Base-by-base conservation (phyloP, 176 grass and related monocot species). In the Coix lacrymajobi region DNA sequence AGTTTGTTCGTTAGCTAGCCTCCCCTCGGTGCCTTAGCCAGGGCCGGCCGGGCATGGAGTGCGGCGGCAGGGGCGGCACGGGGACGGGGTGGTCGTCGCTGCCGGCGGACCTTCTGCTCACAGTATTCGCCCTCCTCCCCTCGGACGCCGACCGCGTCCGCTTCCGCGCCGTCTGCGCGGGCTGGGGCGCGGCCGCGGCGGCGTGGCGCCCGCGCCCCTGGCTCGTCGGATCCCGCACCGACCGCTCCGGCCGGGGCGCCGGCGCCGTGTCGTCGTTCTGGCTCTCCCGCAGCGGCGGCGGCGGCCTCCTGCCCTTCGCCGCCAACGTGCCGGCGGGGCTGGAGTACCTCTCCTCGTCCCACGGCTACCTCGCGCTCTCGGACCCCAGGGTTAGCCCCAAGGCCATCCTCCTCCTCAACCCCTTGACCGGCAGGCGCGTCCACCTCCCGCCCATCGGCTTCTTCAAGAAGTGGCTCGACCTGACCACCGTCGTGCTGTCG, bases 381-480 rank as follows among this genome's bases (percentile, higher is more conserved):
- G 84, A 86, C 66, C 83, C 88, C 4, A 14, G 11, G 16, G 37
- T 34, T 15, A 38, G 19, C 66, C 83, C 73, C 71, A 89, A 71
- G 83, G 77, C 72, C 20, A 51, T 89, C 71, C 38, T 74, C 25
- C 79, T 90, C 66, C 3, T 73, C 66, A 90, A 86, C 73, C 88
- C 83, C 22, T 17, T 72, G 28, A 86, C 66, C 36, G 66, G 79
- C 73, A 13, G 57, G 40, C 78, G 43, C 44, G 8, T 86, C 83
- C 73, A 17, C 28, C 88, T 90, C 34, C 88, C 88, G 26, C 83
- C 88, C 22, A 82, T 86, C 57, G 45, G 12, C 1, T 90, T 90
- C 83, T 86, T 90, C 73, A 86, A 38, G 57, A 46, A 1, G 36
- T 90, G 88, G 88, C 66, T 86, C 79, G 83, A 90, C 66, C 26